phyloP scores from a whole-genome alignment of 2,329 filamentous ascomycete genomes.

The Metarhizium robertsii region DNA sequence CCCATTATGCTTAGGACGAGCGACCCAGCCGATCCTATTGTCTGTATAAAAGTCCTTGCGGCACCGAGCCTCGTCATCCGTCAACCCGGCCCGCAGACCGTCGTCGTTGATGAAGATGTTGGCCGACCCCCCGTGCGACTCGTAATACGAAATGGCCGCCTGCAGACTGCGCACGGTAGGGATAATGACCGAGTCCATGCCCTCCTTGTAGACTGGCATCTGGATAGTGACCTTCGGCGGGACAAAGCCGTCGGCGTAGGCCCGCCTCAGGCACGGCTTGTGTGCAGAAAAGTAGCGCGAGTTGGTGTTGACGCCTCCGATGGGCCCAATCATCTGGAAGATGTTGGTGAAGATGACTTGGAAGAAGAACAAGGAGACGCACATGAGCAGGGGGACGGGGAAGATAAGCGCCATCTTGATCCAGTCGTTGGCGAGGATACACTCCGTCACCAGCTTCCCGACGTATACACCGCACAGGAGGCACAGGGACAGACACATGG shows the following conservation, averaged over 20 bases:
- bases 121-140: slow-evolving; percentile 34
- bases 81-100: slow-evolving; percentile 44
- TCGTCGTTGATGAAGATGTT: slow-evolving; percentile 55
- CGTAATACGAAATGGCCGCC: slow-evolving; percentile 39
- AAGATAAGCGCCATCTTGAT: slow-evolving; percentile 25
- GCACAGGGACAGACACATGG: slow-evolving; percentile 26
- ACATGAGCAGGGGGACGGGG: slow-evolving; percentile 26
- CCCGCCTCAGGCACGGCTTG: slow-evolving; percentile 22
- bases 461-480: slow-evolving; percentile 28
- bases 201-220: slow-evolving; percentile 33
- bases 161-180: slow-evolving; percentile 40
- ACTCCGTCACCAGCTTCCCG: slow-evolving; percentile 28
- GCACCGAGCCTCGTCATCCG: slow-evolving; percentile 28
- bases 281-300: slow-evolving; percentile 34
- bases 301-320: slow-evolving; percentile 32
- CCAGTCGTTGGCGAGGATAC: slow-evolving; percentile 27
- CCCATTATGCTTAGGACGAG: slow-evolving; percentile 36
- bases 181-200: slow-evolving; percentile 32
- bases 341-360: slow-evolving; percentile 28
- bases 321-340: slow-evolving; percentile 39
- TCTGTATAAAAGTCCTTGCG: slow-evolving; percentile 40
- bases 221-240: slow-evolving; percentile 24
- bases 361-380: slow-evolving; percentile 31
- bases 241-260: slow-evolving; percentile 20
- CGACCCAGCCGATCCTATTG: slow-evolving; percentile 37